Percentiles rank a stretch among this genome's conserved stretches.
These are phyloP conservation scores for Lipomyces chichibuensis DNA, from an alignment of 805 yeast genomes.

Conservation along the genomic window DNA sequence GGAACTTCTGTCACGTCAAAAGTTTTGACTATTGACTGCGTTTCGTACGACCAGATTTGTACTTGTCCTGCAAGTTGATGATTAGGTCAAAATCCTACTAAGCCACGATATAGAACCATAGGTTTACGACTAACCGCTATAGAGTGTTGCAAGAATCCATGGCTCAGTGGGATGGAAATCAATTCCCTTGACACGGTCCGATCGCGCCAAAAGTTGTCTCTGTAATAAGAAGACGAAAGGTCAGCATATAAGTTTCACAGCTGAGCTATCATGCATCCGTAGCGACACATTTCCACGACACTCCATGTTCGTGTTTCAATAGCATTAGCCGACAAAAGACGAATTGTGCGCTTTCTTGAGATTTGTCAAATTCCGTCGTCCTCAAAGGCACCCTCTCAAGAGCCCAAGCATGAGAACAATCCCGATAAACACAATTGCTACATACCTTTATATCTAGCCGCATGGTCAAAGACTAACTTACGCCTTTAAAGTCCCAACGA, in stretches of 20 bases:
- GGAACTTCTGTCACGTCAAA: slow-evolving; percentile 96
- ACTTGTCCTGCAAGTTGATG: slow-evolving; percentile 66
- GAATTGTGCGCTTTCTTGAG: not conserved
- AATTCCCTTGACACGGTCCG: slow-evolving; percentile 96
- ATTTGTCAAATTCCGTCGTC: not conserved
- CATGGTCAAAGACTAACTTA: slow-evolving; percentile 43
- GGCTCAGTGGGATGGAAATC: slow-evolving; percentile 99
- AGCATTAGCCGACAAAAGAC: not conserved
- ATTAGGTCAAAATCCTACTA: not conserved
- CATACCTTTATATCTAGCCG: slow-evolving; percentile 54
- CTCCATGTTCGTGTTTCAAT: not conserved
- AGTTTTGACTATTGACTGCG: slow-evolving; percentile 72
- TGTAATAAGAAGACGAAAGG: slow-evolving; percentile 1
- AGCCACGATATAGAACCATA: not conserved
- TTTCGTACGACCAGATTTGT: slow-evolving; percentile 94
- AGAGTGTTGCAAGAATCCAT: slow-evolving; percentile 57
- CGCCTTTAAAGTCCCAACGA: not conserved
- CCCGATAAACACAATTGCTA: not conserved
- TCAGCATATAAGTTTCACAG: not conserved
- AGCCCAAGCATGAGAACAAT: not conserved
- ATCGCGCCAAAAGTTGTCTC: slow-evolving; percentile 76
- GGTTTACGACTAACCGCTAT: slow-evolving; percentile 36
- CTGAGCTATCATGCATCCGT: not conserved
- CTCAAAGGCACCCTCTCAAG: not conserved
- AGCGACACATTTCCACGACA: not conserved